Conservation (phyloP, 2,329 filamentous ascomycete species). For the Penicillium sclerotigenum region DNA sequence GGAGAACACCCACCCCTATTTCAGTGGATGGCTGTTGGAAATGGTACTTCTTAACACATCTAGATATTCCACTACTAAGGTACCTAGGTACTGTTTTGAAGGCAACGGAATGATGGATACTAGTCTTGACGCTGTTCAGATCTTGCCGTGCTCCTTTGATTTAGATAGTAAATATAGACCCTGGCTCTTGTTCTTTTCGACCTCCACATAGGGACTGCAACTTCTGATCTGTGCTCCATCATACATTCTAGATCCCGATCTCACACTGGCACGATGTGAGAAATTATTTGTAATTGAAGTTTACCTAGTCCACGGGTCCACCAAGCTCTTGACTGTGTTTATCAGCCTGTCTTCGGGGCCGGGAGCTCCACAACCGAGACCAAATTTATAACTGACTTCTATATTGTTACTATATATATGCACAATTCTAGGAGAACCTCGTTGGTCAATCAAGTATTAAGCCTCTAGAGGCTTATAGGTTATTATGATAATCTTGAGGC, state of each 20-base stretch:
- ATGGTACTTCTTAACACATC: constrained; percentile 11
- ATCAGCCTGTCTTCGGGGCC: neutral
- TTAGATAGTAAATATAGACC: neutral
- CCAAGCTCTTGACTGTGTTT: neutral
- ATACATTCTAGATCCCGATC: neutral
- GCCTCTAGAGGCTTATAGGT: neutral
- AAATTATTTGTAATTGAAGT: neutral
- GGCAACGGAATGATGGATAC: neutral
- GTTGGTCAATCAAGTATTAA: neutral
- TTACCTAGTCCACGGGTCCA: neutral
- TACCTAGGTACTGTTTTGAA: no score
- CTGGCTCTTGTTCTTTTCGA: neutral
- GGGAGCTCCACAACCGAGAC: neutral
- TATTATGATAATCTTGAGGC: neutral
- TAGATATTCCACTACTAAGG: neutral
- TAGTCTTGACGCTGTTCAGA: neutral
- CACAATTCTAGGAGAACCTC: neutral
- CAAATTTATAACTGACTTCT: neutral
- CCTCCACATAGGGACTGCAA: neutral
- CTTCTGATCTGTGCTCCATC: neutral
- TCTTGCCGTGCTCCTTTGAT: neutral
- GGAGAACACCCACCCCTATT: neutral
- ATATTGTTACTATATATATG: neutral
- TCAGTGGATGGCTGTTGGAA: constrained; percentile 4
- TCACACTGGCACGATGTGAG: neutral